Conservation (phyloP, 306 rosid genomes). For the Trifolium fragiferum region DNA sequence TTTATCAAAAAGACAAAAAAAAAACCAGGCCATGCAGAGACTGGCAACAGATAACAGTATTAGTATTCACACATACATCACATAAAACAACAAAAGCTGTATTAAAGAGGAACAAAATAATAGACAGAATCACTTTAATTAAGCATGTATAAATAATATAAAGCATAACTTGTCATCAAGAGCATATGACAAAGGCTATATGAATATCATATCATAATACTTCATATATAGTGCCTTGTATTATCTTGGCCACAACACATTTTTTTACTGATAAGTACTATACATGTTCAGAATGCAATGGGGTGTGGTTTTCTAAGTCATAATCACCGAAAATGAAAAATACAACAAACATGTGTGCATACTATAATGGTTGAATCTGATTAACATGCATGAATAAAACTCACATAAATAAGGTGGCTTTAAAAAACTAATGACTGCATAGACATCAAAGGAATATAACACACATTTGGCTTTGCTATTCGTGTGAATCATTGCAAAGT, state of each 20-base stretch:
- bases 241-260: slow-evolving; percentile 1
- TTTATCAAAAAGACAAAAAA: slow-evolving; percentile 18
- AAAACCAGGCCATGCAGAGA: slow-evolving; percentile 29
- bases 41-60: not conserved
- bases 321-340: slow-evolving; percentile 9
- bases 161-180: slow-evolving; percentile 15
- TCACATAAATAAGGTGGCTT: slow-evolving; percentile 15
- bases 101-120: not conserved
- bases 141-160: slow-evolving; percentile 19
- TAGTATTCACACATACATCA: slow-evolving; percentile 1
- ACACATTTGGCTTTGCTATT: not conserved
- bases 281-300: slow-evolving; percentile 4
- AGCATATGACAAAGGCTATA: slow-evolving; percentile 6
- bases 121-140: not conserved
- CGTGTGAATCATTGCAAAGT: slow-evolving; percentile 31
- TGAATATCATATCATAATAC: not conserved
- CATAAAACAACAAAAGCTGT: slow-evolving; percentile 26
- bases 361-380: slow-evolving; percentile 22
- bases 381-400: slow-evolving; percentile 15
- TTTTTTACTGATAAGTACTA: not conserved
- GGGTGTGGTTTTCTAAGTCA: not conserved
- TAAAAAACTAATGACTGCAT: slow-evolving; percentile 18
- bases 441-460: slow-evolving; percentile 6
- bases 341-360: slow-evolving; percentile 2
- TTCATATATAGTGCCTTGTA: not conserved